Conservation (phyloP, 805 yeast species). For the Metschnikowia anglica region DNA sequence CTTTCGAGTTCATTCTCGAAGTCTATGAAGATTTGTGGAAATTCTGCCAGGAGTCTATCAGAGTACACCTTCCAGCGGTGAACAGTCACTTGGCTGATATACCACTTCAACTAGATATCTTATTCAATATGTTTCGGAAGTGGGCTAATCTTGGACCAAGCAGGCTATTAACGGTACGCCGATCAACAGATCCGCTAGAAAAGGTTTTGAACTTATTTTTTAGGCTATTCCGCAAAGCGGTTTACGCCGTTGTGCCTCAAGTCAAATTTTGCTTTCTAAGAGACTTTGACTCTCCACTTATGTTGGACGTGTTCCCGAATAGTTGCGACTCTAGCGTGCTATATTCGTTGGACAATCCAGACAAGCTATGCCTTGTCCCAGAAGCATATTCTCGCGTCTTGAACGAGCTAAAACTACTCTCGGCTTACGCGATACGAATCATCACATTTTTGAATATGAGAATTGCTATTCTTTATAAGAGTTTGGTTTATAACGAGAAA, state of each 20-base stretch:
- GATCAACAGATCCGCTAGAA: slow-evolving; percentile 31
- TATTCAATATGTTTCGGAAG: slow-evolving; percentile 34
- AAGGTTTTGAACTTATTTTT: slow-evolving; percentile 33
- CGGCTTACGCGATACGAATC: slow-evolving; percentile 35
- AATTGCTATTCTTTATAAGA: slow-evolving; percentile 29
- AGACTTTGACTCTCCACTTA: slow-evolving; percentile 43
- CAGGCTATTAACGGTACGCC: slow-evolving; percentile 25
- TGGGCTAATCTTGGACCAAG: slow-evolving; percentile 40
- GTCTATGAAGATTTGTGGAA: slow-evolving; percentile 26
- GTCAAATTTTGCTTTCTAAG: slow-evolving; percentile 39
- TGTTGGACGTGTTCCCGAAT: slow-evolving; percentile 34
- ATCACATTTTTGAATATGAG: slow-evolving; percentile 32
- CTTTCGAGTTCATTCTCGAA: slow-evolving; percentile 21
- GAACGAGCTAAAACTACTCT: slow-evolving; percentile 21
- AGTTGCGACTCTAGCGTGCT: slow-evolving; percentile 27
- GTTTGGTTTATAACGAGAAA: slow-evolving; percentile 26
- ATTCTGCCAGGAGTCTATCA: slow-evolving; percentile 27
- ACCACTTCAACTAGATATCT: slow-evolving; percentile 31
- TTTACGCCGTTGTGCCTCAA: slow-evolving; percentile 40
- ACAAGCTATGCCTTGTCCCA: slow-evolving; percentile 13
- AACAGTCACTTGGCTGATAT: slow-evolving; percentile 25
- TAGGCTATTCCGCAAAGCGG: slow-evolving; percentile 33
- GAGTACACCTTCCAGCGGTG: slow-evolving; percentile 30
- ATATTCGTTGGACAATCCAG: slow-evolving; percentile 23
- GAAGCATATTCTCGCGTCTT: slow-evolving; percentile 17